Evolutionary conservation across 2,329 filamentous ascomycete genomes (phyloP).

Genomic region (Pseudonectria buxi): DNA sequence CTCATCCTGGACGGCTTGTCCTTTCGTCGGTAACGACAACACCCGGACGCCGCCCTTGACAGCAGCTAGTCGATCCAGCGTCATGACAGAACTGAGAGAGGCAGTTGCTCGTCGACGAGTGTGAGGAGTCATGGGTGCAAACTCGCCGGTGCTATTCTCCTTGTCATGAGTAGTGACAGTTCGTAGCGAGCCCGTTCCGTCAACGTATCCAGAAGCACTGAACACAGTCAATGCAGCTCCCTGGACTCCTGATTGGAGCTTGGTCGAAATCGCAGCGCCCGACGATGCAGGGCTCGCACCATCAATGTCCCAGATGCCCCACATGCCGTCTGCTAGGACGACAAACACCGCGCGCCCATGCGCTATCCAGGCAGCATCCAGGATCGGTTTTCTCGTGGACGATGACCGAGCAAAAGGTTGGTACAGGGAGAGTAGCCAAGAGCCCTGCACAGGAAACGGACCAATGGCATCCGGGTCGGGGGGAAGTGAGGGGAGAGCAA

Average conservation of each 20-base stretch:
- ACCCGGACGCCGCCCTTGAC: constrained; percentile 49
- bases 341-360: constrained; percentile 53
- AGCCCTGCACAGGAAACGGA: constrained; percentile 51
- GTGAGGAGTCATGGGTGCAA: constrained; percentile 59
- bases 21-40: constrained; percentile 35
- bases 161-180: constrained; percentile 28
- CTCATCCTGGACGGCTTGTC: constrained; percentile 43
- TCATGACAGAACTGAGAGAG: constrained; percentile 34
- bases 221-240: constrained; percentile 55
- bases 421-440: constrained; percentile 58
- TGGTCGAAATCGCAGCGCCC: constrained; percentile 40
- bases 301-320: constrained; percentile 63
- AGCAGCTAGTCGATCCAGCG: constrained; percentile 44
- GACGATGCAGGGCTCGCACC: constrained; percentile 42
- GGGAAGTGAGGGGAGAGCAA: constrained; percentile 44
- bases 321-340: constrained; percentile 56
- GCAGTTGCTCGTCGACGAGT: constrained; percentile 48
- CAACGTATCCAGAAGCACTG: constrained; percentile 51
- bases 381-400: constrained; percentile 49
- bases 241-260: constrained; percentile 44
- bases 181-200: constrained; percentile 52
- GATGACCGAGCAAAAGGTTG: constrained; percentile 46
- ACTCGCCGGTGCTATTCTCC: constrained; percentile 39
- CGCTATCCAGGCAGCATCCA: constrained; percentile 56
- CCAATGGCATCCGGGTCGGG: constrained; percentile 45